Conservation (phyloP, 176 grass and related monocot genomes). For the Carex pumila region DNA sequence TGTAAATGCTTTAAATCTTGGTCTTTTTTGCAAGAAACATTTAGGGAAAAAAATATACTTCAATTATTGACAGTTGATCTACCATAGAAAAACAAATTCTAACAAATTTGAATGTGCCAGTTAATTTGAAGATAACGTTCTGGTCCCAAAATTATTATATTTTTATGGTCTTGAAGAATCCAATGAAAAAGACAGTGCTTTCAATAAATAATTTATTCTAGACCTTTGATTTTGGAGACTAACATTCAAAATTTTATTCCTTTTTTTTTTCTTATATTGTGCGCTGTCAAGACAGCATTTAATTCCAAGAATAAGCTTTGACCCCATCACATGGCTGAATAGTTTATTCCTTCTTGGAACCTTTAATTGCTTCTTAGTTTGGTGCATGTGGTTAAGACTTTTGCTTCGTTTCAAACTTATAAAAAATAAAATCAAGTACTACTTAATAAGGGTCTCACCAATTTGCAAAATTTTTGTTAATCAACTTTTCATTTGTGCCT, state of each 20-base stretch:
- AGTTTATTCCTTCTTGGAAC: not conserved
- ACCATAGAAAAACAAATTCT: not conserved
- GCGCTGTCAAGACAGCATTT: conserved; percentile 1
- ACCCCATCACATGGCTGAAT: conserved; percentile 17
- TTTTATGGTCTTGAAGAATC: conserved; percentile 1
- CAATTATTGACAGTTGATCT: not conserved
- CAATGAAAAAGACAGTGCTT: conserved; percentile 20
- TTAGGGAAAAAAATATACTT: not conserved
- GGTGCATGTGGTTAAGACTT: conserved; percentile 18
- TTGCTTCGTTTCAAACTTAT: not conserved
- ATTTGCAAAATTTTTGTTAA: not conserved
- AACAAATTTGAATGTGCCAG: not conserved
- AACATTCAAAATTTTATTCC: not conserved
- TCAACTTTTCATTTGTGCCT: not conserved
- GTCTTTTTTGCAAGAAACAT: not conserved
- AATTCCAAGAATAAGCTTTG: conserved; percentile 16
- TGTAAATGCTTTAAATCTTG: not conserved
- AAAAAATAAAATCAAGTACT: not conserved
- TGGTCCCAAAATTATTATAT: not conserved
- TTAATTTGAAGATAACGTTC: not conserved
- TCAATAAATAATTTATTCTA: not conserved
- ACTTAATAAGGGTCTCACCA: not conserved
- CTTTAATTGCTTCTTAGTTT: not conserved
- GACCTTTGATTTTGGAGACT: not conserved
- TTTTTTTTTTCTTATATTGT: not conserved